A percentile compares a stretch with the other conserved stretches of the same genome.
Conservation (phyloP, 306 rosid species). For the Acacia crassicarpa region DNA sequence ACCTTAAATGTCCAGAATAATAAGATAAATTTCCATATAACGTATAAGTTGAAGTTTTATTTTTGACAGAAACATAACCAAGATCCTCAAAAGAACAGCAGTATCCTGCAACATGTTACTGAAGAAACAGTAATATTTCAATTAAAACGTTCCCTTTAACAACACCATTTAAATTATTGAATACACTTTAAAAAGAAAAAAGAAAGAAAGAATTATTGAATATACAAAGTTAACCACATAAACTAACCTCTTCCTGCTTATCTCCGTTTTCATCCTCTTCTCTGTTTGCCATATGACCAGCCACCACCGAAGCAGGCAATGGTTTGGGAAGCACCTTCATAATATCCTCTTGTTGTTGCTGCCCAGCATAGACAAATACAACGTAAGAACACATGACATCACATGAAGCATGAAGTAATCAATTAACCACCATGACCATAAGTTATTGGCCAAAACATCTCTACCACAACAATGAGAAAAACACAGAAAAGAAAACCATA, state of each 20-base stretch:
- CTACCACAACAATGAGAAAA: not conserved
- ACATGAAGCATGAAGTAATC: not conserved
- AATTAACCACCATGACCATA: not conserved
- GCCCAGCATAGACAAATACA: conserved; percentile 34
- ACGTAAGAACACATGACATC: conserved; percentile 20
- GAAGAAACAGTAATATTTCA: conserved; percentile 1
- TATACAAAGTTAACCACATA: conserved; percentile 18
- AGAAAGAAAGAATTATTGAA: not conserved
- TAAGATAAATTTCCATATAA: not conserved
- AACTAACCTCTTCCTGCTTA: conserved; percentile 59
- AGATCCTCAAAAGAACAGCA: not conserved
- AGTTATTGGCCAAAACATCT: conserved; percentile 6
- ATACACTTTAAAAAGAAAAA: not conserved
- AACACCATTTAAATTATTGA: conserved; percentile 5
- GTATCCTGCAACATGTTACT: not conserved
- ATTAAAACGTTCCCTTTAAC: conserved; percentile 11
- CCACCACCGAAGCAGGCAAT: conserved; percentile 50
- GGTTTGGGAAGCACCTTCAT: conserved; percentile 78
- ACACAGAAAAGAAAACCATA: conserved; percentile 2
- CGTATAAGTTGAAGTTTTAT: conserved; percentile 5
- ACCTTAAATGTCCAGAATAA: conserved; percentile 17
- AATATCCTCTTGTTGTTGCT: conserved; percentile 62
- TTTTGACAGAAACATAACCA: conserved; percentile 8
- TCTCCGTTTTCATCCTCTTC: conserved; percentile 53
- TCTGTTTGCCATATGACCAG: conserved; percentile 37